These are phyloP conservation scores for Colletotrichum phormii DNA, from an alignment of 2,329 filamentous ascomycete genomes.

Conservation along the genomic window DNA sequence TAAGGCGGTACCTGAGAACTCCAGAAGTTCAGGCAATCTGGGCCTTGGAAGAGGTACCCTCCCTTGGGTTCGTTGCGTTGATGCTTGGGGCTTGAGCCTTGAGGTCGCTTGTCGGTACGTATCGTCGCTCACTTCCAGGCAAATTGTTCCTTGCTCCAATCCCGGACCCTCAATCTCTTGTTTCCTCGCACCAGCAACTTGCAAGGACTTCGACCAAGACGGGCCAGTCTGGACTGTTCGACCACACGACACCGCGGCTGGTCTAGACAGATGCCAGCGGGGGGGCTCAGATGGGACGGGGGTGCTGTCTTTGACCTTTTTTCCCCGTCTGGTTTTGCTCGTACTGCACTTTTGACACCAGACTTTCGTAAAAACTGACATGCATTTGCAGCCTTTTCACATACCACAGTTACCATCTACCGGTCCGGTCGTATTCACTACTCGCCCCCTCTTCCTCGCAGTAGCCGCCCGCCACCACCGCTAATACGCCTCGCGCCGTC, in stretches of 20 bases:
- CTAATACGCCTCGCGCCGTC: not conserved
- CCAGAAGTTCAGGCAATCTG: no score
- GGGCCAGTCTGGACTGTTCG: conserved; percentile 29
- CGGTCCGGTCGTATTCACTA: not conserved
- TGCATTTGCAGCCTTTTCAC: not conserved
- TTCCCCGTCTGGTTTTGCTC: not conserved
- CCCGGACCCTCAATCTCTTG: conserved; percentile 35
- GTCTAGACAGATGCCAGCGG: conserved; percentile 30
- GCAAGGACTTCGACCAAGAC: conserved; percentile 5
- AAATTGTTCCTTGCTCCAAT: conserved; percentile 30
- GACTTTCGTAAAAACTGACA: not conserved
- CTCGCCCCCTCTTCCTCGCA: conserved; percentile 1
- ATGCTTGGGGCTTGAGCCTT: no score
- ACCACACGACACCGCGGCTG: conserved; percentile 21
- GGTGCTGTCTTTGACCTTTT: not conserved
- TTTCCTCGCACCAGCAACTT: conserved; percentile 27
- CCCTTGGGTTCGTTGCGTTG: no score
- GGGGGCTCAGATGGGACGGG: conserved; percentile 9
- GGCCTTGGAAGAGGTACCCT: no score
- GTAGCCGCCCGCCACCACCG: conserved; percentile 5
- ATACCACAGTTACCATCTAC: no score
- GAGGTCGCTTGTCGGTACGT: not conserved
- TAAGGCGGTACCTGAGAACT: not conserved
- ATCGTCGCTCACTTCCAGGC: not conserved
- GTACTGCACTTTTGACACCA: not conserved